Base-by-base conservation (phyloP, 176 grass and related monocot genomes). In the Raddia guianensis region DNA sequence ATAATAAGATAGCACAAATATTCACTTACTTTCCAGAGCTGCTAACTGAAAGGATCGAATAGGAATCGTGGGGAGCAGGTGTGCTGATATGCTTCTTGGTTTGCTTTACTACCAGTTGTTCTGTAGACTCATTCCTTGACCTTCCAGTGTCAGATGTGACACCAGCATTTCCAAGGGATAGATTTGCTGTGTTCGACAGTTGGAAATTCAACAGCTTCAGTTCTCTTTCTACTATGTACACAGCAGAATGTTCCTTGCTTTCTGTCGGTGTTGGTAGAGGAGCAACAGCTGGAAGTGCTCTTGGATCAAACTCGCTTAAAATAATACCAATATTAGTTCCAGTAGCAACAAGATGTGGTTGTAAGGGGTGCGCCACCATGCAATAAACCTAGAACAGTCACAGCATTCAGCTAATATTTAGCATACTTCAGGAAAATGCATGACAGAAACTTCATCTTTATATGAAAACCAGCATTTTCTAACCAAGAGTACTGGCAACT, bases 241-340 rank as follows among this genome's bases (percentile, higher is more conserved):
- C 88, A 73, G 92, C 92, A 87, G 92, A 93, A 79, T 99, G 92
- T 68, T 99, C 90, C 58, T 86, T 95, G 84, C 85, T 87, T 67
- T 85, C 96, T 76, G 90, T 52, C 13, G 80, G 90, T 65, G 86
- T 91, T 73, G 90, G 90, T 72, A 99, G 75, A 80, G 92, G 88
- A 58, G 86, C 86, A 78, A 91, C 89, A 61, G 92, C 90, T 71
- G 96, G 96, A 88, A 99, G 90, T 84, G 96, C 92, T 83, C 90
- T 89, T 79, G 96, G 73, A 79, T 99, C 96, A 43, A 99, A 95
- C 89, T 99, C 96, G 46, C 96, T 95, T 83, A 99, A 91, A 83
- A 99, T 99, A 69, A 95, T 84, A 67, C 96, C 96, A 43, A 99
- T 99, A 69, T 99, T 99, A 42, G 96, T 99, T 76, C 96, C 96